Conservation (phyloP, 768 basidiomycete genomes). For the Panaeolus papilionaceus region DNA sequence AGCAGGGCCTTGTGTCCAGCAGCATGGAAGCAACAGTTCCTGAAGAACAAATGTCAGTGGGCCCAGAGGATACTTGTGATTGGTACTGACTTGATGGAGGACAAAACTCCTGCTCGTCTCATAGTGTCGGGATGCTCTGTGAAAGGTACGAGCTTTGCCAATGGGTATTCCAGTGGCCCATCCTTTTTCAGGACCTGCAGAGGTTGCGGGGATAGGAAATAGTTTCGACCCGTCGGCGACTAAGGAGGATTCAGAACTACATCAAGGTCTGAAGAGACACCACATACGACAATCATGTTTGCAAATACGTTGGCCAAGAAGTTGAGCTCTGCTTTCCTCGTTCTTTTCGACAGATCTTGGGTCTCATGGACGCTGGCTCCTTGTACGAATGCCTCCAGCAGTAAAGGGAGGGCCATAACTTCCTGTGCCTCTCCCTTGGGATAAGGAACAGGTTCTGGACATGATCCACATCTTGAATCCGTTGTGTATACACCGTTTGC, state of each 20-base stretch:
- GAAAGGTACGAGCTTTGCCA: slow-evolving; percentile 83
- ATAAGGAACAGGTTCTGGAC: slow-evolving; percentile 74
- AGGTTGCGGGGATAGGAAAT: slow-evolving; percentile 77
- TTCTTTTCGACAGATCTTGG: slow-evolving; percentile 51
- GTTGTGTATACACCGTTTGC: slow-evolving; percentile 70
- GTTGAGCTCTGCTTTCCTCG: slow-evolving; percentile 81
- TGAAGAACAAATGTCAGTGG: slow-evolving; percentile 37
- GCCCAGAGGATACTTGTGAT: slow-evolving; percentile 7
- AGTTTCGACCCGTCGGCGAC: slow-evolving; percentile 79
- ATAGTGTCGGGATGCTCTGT: slow-evolving; percentile 91
- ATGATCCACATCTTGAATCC: slow-evolving; percentile 82
- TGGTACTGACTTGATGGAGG: slow-evolving; percentile 78
- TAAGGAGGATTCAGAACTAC: slow-evolving; percentile 34
- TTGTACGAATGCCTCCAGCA: slow-evolving; percentile 90
- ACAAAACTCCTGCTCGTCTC: slow-evolving; percentile 85
- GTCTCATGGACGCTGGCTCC: slow-evolving; percentile 64
- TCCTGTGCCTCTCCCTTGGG: slow-evolving; percentile 59
- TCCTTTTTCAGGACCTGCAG: slow-evolving; percentile 50
- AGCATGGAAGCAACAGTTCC: slow-evolving; percentile 81
- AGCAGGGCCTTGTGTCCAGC: slow-evolving; percentile 76
- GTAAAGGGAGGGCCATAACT: slow-evolving; percentile 73
- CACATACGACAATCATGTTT: slow-evolving; percentile 80
- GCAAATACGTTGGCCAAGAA: slow-evolving; percentile 96
- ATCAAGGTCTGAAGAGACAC: neutral
- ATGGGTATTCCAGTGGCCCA: slow-evolving; percentile 71